Base-by-base conservation (phyloP, 2,329 filamentous ascomycete species). In the Fusarium citri region DNA sequence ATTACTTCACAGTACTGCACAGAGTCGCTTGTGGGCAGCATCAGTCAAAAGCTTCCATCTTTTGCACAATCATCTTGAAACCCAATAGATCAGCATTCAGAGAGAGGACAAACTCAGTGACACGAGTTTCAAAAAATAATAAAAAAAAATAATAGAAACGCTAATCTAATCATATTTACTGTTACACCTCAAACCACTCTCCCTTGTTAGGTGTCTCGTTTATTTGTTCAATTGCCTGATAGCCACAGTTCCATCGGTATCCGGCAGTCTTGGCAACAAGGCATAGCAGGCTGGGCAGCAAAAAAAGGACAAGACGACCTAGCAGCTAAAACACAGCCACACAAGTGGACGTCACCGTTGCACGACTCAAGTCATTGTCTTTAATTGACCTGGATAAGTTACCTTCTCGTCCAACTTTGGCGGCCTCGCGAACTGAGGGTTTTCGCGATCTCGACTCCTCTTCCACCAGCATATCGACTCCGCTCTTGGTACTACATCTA, bases 331-430 rank as follows among this genome's bases (percentile, higher is more conserved):
- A 68, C 72, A 73, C 72, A 74, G 72, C 72, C 72, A 74, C 72
- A 64, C 69, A 72, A 76, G 74, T 64, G 61, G 73, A 79, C 77
- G 77, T 79, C 77, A 79, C 78, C 73, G 68, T 68, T 59, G 51
- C 42, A 69, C 60, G 59, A 64, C 49, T 64, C 57, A 63, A 34
- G 49, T 43, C 60, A 59, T 64, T 50, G 55, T 60, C 58, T 48
- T 72, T 71, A 67, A 69, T 72, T 67, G 71, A 71, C 62, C 64
- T 72, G 72, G 68, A 69, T 48, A 64, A 65, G 45, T 51, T 74
- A 63, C 67, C 72, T 63, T 69, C 25, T 72, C 56, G 69, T 75
- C 71, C 65, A 72, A 59, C 72, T 66, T 66, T 64, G 71, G 74
- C 66, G 71, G 66, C 70, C 73, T 75, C 72, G 73, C 73, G 70